Base-by-base conservation (phyloP, 2,329 filamentous ascomycete species). In the Arthrobotrys conoides region DNA sequence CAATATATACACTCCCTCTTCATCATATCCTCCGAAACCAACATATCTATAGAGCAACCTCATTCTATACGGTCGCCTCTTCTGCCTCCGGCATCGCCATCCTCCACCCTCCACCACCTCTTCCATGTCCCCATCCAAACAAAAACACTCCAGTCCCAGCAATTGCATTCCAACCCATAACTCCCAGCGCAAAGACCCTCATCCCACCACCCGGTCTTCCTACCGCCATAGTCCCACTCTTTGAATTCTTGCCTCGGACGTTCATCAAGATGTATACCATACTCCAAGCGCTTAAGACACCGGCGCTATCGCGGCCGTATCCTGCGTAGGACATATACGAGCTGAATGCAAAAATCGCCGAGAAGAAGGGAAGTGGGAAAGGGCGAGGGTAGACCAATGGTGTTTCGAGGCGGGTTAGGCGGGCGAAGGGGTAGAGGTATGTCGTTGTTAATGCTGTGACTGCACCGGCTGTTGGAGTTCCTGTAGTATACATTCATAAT, bases 221-320 rank as follows among this genome's bases (percentile, higher is more conserved):
- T 9, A 78, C 41, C 44, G 68, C 75, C 18, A 78, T 59, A 18
- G 63, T 61, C 9, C 68, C 75, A 36, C 48, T 68, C 53, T 55
- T 69, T 3, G 66, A 65, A 30, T 65, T 72, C 24, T 70, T 67
- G 10, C 53, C 80, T 16, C 68, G 41, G 9, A 44, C 77, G 27
- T 81, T 81, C 64, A 81, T 78, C n/a, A 82, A 61, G 27, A 81
- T 57, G 59, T 82, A 82, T n/a, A 82, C 76, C 49, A 81, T 77
- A 49, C 80, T 81, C 81, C 81, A 82, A 22, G 80, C 80, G 4
- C 80, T 79, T 3, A 81, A 79, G 16, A 77, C 66, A 48, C 81
- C 80, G 10, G 80, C 80, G 16, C 80, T 80, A 14, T 82, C 81
- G n/a, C 79, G 73, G 14, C 73, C 76, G 36, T 80, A 80, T 10